These are phyloP conservation scores for Cercospora zeae-maydis DNA, from an alignment of 2,329 filamentous ascomycete genomes.

Conservation along the genomic window DNA sequence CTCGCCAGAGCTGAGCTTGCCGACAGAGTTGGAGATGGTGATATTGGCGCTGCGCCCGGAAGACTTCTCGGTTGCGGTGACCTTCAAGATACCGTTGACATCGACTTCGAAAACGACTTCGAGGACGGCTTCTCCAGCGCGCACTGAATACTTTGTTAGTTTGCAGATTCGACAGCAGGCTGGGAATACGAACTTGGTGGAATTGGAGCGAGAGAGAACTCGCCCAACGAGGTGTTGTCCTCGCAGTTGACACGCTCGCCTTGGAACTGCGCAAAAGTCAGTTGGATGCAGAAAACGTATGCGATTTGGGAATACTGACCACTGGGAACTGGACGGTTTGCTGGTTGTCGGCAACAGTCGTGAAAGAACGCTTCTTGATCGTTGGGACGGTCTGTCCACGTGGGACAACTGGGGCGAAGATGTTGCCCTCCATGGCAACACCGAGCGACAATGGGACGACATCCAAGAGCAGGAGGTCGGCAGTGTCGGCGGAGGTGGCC, in stretches of 20 bases:
- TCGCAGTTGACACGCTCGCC: conserved; percentile 93
- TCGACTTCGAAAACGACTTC: conserved; percentile 99
- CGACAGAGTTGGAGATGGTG: conserved; percentile 98
- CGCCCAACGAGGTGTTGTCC: conserved; percentile 95
- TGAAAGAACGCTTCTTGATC: conserved; percentile 13
- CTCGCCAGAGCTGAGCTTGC: conserved; percentile 90
- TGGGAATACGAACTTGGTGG: conserved; percentile 42
- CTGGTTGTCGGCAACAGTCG: conserved; percentile 52
- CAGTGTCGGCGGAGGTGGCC: conserved; percentile 90
- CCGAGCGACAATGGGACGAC: conserved; percentile 94
- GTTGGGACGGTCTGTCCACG: conserved; percentile 42
- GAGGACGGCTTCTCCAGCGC: conserved; percentile 87
- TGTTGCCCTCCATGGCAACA: conserved; percentile 99
- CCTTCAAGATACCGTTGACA: conserved; percentile 96
- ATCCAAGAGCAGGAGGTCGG: conserved; percentile 91
- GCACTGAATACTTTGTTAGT: background rate
- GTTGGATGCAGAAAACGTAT: conserved; percentile 34
- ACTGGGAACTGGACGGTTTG: conserved; percentile 71
- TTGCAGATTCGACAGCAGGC: background rate
- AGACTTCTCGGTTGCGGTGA: conserved; percentile 98
- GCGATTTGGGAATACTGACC: background rate
- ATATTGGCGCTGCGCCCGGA: conserved; percentile 98
- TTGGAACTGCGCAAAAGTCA: conserved; percentile 66
- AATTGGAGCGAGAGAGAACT: conserved; percentile 83
- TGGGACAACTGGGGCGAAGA: conserved; percentile 90